Evolutionary conservation across 129 eudicot genomes (phyloP), one percentile per base, ranked within the genome.

Genomic region (Lactuca sativa): DNA sequence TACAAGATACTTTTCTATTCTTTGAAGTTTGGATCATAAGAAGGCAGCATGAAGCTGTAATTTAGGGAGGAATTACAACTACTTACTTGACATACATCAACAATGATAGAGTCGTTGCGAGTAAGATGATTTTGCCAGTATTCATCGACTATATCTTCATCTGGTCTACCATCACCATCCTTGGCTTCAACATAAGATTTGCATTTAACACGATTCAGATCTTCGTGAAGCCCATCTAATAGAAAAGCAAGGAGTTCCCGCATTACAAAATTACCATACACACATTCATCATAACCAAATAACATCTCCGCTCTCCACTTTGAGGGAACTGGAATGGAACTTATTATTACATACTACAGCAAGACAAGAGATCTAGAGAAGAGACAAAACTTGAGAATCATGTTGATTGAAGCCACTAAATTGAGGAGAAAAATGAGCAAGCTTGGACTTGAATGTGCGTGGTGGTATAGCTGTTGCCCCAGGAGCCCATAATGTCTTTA

Each of bases 191-290:
- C 82, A 80, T 91, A 91, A 33, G 97, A 96, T 74, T 91, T 91
- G 78, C 83, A 77, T 77, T 86, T 91, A 68, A 91, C 97, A 76
- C 97, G 96, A 76, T 91, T 91, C 74, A 91, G 61, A 86, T 91
- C 97, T 82, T 91, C 97, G 71, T 91, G 97, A 68, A 91, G 96
- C 65, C 97, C 97, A 68, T 91, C 97, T 82, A 91, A 91, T 43
- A 91, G 76, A 80, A 91, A 91, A 55, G 96, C 90, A 76, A 91
- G 87, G 72, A 91, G 85, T 76, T 91, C 97, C 97, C 88, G 78
- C n/a, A n/a, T n/a, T n/a, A n/a, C n/a, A n/a, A n/a, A n/a, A n/a
- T n/a, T n/a, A n/a, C n/a, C 71, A 76, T 58, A 56, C 66, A 74
- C 21, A 36, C 48, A 30, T 44, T 9, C 10, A 44, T 4, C 43